Conservation (phyloP, 768 basidiomycete species). For the Boletus eberwhitei region DNA sequence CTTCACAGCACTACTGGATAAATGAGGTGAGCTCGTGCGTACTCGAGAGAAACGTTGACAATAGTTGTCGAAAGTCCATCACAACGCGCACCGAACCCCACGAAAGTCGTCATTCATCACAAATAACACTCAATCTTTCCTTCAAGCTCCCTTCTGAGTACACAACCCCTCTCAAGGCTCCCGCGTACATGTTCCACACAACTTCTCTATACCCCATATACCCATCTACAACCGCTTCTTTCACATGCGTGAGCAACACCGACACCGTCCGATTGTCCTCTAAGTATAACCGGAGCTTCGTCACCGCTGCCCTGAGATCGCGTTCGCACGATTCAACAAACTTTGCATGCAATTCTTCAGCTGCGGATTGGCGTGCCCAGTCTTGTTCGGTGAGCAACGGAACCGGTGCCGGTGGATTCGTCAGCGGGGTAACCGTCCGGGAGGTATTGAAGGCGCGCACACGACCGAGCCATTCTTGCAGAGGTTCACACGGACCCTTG, state of each 20-base stretch:
- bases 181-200: conserved; percentile 47
- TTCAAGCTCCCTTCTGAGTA: conserved; percentile 38
- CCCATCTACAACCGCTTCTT: conserved; percentile 69
- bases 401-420: conserved; percentile 11
- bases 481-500: conserved; percentile 51
- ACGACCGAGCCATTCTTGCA: conserved; percentile 62
- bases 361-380: conserved; percentile 51
- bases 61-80: not conserved
- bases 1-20: not conserved
- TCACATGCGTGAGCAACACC: conserved; percentile 73
- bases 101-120: conserved; percentile 21
- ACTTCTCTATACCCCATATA: conserved; percentile 73
- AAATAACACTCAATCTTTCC: conserved; percentile 37
- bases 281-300: conserved; percentile 70
- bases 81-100: not conserved
- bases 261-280: conserved; percentile 74
- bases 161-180: conserved; percentile 31
- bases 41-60: not conserved
- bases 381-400: conserved; percentile 37
- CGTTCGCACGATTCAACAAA: conserved; percentile 57
- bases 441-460: conserved; percentile 36
- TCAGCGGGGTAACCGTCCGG: conserved; percentile 19
- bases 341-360: conserved; percentile 45
- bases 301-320: conserved; percentile 53
- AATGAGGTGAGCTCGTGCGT: too few relatives aligned